Evolutionary conservation across 2,329 filamentous ascomycete genomes (phyloP), one percentile per base, ranked within the genome.

Genomic region (Allantophomopsis cytisporea): DNA sequence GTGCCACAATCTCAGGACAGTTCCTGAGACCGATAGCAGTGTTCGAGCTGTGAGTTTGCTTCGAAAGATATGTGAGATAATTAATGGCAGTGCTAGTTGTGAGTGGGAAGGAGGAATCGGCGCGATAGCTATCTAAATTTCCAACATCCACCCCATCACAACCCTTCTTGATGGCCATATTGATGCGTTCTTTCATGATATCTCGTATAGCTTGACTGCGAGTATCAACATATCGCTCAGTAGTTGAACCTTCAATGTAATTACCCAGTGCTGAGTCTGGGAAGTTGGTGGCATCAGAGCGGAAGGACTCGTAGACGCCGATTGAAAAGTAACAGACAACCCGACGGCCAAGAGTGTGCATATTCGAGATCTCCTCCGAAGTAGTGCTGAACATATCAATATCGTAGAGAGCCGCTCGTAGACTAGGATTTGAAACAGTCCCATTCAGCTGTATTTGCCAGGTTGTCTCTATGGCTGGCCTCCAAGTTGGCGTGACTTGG

Each of bases 281-380:
- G 49, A 82, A 83, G 14, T 66, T 48, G 45, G 31, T 55, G 10
- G 44, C 40, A 52, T 85, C 81, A 1, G 65, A 57, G 3, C 80
- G 67, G 61, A 68, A 73, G 38, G 73, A 54, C 56, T 86, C 81
- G 48, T 70, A 83, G 7, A 73, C 78, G 1, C 81, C 81, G 0
- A 77, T 79, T 38, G 74, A 80, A 60, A 85, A 85, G 59, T 86
- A 86, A 62, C 81, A 86, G 42, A 85, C 77, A 39, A 83, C 71
- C 44, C 71, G 75, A 51, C 71, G 71, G 7, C 67, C 69, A 20
- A 64, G 50, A 3, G 47, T 45, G 33, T 76, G 68, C 12, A 79
- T 59, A 5, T 55, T 52, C 3, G 55, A 43, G 38, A 78, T 70
- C 1, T 59, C 64, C 6, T 57, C 51, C 12, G 60, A 58, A 5